Conservation (phyloP, 768 basidiomycete genomes). For the Trametes villosa region DNA sequence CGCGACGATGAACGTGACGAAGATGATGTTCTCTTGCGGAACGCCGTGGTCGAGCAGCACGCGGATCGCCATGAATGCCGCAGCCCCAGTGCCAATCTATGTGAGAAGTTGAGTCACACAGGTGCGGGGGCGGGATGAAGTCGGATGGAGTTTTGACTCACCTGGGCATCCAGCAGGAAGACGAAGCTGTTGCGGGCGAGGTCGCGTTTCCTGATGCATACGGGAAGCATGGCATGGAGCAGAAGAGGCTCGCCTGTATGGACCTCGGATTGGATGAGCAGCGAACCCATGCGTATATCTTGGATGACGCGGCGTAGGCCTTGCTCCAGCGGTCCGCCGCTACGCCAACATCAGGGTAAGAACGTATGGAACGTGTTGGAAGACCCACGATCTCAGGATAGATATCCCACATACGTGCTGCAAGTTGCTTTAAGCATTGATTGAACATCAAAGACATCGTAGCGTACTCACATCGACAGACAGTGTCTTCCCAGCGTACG, state of each 20-base stretch:
- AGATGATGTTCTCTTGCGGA: constrained; percentile 80
- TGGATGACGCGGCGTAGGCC: constrained; percentile 89
- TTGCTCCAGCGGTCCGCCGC: constrained; percentile 88
- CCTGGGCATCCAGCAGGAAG: constrained; percentile 90
- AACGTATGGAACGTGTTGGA: background rate
- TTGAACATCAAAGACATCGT: background rate
- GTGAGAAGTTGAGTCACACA: background rate
- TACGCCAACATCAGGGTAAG: constrained; percentile 33
- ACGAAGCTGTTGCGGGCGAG: constrained; percentile 76
- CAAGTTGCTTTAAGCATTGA: background rate
- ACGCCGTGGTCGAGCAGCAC: constrained; percentile 93
- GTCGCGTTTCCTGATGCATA: constrained; percentile 65
- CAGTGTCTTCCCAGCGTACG: constrained; percentile 63
- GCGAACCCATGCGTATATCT: constrained; percentile 84
- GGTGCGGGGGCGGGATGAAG: background rate
- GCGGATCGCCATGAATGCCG: constrained; percentile 94
- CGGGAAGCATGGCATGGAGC: constrained; percentile 80
- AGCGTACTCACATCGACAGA: constrained; percentile 55
- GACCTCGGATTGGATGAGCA: constrained; percentile 89
- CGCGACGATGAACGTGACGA: constrained; percentile 88
- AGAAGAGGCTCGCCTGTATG: constrained; percentile 87
- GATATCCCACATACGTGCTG: constrained; percentile 87
- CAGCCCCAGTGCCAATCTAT: constrained; percentile 91
- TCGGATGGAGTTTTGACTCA: constrained; percentile 27
- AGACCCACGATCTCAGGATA: constrained; percentile 81